Conservation (phyloP, 2,329 filamentous ascomycete genomes). For the Teratosphaeria pseudoeucalypti region DNA sequence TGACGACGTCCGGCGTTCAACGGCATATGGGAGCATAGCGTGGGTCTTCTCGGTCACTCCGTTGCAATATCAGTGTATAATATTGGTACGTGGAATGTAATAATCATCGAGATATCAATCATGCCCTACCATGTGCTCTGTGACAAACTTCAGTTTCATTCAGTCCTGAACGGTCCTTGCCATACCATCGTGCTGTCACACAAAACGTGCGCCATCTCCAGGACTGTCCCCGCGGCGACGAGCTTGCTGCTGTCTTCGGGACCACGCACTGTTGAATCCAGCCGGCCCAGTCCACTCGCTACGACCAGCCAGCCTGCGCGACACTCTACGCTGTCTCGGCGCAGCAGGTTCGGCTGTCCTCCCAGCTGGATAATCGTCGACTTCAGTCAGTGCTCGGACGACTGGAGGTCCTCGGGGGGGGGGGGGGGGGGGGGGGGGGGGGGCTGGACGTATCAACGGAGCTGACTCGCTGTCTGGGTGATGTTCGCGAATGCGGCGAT, state of each 20-base stretch:
- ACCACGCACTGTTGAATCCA: neutral
- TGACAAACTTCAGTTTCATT: neutral
- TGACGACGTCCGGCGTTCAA: neutral
- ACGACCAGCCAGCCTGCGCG: slow-evolving; percentile 2
- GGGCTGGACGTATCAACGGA: neutral
- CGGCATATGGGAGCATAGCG: slow-evolving; percentile 1
- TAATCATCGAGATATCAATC: neutral
- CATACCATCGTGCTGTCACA: neutral
- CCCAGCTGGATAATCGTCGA: slow-evolving; percentile 2
- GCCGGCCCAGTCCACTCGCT: neutral
- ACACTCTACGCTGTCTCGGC: neutral
- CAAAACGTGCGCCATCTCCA: neutral
- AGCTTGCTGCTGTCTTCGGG: neutral
- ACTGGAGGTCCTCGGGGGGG: neutral
- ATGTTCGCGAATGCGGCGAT: neutral
- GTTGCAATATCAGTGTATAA: slow-evolving; percentile 2
- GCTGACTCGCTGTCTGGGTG: neutral
- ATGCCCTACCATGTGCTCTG: neutral
- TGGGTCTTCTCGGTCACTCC: neutral
- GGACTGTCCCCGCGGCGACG: neutral
- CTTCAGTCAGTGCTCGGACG: neutral
- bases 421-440: no score
- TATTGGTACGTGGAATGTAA: slow-evolving; percentile 4
- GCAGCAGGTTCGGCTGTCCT: neutral
- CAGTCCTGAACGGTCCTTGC: neutral